A percentile compares a stretch with the other conserved stretches of the same genome.
Evolutionary conservation across 331 rosid species (phyloP).

Genomic region (Ulmus americana): DNA sequence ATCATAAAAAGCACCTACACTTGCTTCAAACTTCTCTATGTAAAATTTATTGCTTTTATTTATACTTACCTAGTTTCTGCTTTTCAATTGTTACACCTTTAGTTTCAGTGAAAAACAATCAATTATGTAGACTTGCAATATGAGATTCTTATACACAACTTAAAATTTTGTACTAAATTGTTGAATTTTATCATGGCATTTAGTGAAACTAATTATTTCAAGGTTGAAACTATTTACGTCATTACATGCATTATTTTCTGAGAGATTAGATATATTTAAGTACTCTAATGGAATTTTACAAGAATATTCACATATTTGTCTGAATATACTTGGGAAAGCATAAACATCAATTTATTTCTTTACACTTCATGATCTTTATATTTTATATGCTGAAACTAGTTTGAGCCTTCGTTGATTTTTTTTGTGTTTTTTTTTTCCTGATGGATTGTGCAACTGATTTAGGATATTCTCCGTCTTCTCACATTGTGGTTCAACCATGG

Average conservation of each 20-base stretch:
- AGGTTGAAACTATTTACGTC: not conserved
- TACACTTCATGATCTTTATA: too few species aligned
- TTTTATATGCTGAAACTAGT: too few species aligned
- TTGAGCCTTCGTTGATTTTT: too few species aligned
- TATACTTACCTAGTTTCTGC: too few species aligned
- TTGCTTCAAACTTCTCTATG: not conserved
- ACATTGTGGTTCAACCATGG: constrained; percentile 98
- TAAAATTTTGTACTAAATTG: not conserved
- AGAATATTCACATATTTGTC: too few species aligned
- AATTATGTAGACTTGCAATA: not conserved
- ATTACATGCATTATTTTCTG: not conserved
- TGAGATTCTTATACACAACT: not conserved
- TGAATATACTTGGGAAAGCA: too few species aligned
- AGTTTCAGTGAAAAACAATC: not conserved
- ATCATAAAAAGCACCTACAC: not conserved
- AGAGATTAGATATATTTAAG: too few species aligned
- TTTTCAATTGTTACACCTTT: not conserved
- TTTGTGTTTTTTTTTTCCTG: too few species aligned
- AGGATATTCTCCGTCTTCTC: constrained; percentile 97
- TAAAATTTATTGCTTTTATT: too few species aligned
- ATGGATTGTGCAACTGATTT: constrained; percentile 23
- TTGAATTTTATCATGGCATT: not conserved
- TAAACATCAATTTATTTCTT: too few species aligned
- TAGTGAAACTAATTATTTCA: not conserved
- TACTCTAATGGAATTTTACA: too few species aligned